phyloP scores from a whole-genome alignment of 148 eudicot genomes.

The Oxyria digyna region DNA sequence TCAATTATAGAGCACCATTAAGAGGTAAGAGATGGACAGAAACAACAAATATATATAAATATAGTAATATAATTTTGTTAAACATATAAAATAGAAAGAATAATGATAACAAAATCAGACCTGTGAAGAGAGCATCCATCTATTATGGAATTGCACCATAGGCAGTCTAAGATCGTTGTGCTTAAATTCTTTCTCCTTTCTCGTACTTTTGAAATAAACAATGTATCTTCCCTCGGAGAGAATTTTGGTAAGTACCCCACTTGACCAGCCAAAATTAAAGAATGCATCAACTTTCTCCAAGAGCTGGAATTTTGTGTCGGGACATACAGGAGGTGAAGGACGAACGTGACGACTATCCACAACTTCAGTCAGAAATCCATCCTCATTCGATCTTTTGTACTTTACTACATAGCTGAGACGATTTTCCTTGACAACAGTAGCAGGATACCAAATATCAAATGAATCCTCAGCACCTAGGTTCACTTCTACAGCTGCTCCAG shows the following conservation, averaged over 20 bases:
- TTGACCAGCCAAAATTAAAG: constrained; percentile 30
- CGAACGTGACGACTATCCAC: constrained; percentile 22
- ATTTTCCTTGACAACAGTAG: constrained; percentile 11
- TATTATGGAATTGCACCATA: no score
- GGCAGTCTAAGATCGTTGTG: constrained; percentile 26
- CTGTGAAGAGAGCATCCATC: no score
- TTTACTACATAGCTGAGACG: no score
- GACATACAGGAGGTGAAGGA: no score
- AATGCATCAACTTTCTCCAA: constrained; percentile 39
- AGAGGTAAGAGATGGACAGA: no score
- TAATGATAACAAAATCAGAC: no score
- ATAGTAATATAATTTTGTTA: no score
- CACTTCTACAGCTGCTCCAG: no score
- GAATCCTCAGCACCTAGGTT: constrained; percentile 21
- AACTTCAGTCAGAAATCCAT: constrained; percentile 15
- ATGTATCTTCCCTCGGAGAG: constrained; percentile 29
- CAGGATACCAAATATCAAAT: constrained; percentile 18
- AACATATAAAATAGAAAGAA: no score
- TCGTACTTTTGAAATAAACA: constrained; percentile 27
- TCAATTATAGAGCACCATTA: no score
- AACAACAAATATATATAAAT: no score
- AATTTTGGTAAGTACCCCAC: constrained; percentile 28
- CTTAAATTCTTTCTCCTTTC: constrained; percentile 26
- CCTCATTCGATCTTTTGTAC: constrained; percentile 16
- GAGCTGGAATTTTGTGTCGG: no score